Evolutionary conservation across 2,329 filamentous ascomycete species (phyloP).

Genomic region (Ceratocystiopsis brevicomis): DNA sequence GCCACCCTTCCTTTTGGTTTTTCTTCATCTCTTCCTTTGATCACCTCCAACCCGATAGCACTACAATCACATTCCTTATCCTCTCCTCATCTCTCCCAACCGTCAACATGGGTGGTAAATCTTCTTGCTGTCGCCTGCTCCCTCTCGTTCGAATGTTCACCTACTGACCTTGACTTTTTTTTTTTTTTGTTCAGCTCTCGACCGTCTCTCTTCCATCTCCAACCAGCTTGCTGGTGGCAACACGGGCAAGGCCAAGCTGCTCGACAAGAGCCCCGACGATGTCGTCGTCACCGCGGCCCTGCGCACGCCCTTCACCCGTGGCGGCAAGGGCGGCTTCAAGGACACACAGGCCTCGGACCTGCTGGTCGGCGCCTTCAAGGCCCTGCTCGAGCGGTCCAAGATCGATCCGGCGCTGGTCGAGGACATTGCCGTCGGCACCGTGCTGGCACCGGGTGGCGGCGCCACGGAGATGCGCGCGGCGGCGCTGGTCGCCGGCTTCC

Average conservation of each 20-base stretch:
- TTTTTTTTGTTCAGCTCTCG: slow-evolving; percentile 24
- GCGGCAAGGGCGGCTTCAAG: slow-evolving; percentile 87
- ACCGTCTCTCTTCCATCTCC: slow-evolving; percentile 40
- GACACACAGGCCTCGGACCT: slow-evolving; percentile 79
- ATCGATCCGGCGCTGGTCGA: slow-evolving; percentile 81
- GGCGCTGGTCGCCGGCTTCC: slow-evolving; percentile 76
- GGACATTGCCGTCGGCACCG: slow-evolving; percentile 80
- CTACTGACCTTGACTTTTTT: neutral
- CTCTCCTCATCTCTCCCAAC: neutral
- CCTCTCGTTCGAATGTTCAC: neutral
- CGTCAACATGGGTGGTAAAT: slow-evolving; percentile 11
- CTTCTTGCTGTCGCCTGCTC: neutral
- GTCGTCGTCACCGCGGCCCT: slow-evolving; percentile 86
- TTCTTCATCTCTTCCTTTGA: neutral
- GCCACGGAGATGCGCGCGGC: slow-evolving; percentile 95
- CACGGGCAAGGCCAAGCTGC: slow-evolving; percentile 33
- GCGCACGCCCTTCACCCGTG: slow-evolving; percentile 81
- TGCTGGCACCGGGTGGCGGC: slow-evolving; percentile 80
- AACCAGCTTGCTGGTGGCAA: slow-evolving; percentile 34
- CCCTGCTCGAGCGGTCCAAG: slow-evolving; percentile 63
- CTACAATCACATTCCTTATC: neutral
- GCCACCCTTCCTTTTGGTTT: neutral
- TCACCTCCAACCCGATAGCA: neutral
- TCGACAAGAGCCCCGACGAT: slow-evolving; percentile 50
- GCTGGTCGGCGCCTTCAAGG: slow-evolving; percentile 65